Base-by-base conservation (phyloP, 1,284 basidiomycete species). In the Moesziomyces sp. region DNA sequence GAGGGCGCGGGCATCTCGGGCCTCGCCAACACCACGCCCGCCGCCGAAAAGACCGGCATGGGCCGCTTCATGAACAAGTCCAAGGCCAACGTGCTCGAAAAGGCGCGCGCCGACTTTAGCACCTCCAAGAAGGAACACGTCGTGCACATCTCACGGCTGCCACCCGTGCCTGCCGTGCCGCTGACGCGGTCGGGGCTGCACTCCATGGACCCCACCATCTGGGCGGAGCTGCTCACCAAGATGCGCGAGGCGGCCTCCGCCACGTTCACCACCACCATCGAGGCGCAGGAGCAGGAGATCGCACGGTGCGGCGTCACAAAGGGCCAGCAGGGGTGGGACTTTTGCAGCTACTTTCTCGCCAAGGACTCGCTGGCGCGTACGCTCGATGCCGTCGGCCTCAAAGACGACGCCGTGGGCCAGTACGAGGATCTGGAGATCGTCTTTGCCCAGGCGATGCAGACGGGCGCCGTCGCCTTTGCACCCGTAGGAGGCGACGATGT, bases 321-420 rank as follows among this genome's bases (percentile, higher is more conserved):
- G 18, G 58, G 56, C 7, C 63, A 70, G 19, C 68, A 66, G 8
- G 66, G 70, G 0, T 81, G 79, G 79, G 74, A 76, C 48, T 77
- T 80, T 54, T 74, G 76, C 61, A 71, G 92, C 0, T 98, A 95
- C 87, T 97, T 97, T 84, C 26, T 55, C 53, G 40, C 58, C 18
- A 82, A 97, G 93, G 97, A 98, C 89, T 94, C 91, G 59, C 87
- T 99, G 18, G 94, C 96, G 1, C 89, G 88, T 63, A 97, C 94
- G 0, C 94, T 94, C 78, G 93, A 97, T 83, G 92, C 91, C 5
- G 92, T 97, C 83, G 91, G 90, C 68, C 87, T 99, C 13, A 88
- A 90, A 62, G 94, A 97, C 79, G 97, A 99, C 79, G 93, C 95
- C 0, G 85, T 97, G 3, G 85, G 90, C 16, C 91, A 93, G 69